Conservation (phyloP, 1,284 basidiomycete genomes). For the Sporisorium sorghi region DNA sequence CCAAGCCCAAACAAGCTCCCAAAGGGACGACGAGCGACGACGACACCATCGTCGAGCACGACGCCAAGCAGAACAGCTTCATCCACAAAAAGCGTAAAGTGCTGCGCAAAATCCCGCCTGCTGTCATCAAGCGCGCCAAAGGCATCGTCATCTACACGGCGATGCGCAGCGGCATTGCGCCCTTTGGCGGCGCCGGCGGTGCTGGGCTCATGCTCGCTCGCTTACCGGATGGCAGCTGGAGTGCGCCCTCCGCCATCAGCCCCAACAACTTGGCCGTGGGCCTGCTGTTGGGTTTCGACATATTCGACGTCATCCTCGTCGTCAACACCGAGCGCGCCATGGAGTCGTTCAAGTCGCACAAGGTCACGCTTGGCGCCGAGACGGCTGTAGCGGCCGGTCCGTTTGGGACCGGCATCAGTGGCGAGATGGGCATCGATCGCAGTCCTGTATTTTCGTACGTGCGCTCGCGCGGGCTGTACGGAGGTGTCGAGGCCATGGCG, state of each 20-base stretch:
- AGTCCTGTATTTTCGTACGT: slow-evolving; percentile 67
- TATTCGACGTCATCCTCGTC: slow-evolving; percentile 68
- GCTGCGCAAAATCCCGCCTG: slow-evolving; percentile 73
- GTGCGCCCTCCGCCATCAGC: slow-evolving; percentile 72
- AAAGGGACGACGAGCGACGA: slow-evolving; percentile 15
- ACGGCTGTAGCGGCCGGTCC: slow-evolving; percentile 73
- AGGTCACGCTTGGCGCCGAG: slow-evolving; percentile 73
- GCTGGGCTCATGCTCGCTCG: slow-evolving; percentile 69
- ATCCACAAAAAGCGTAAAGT: slow-evolving; percentile 70
- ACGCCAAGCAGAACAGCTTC: slow-evolving; percentile 50
- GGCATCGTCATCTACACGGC: slow-evolving; percentile 72
- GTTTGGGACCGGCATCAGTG: slow-evolving; percentile 72
- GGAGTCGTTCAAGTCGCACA: slow-evolving; percentile 72
- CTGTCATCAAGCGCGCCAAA: slow-evolving; percentile 71
- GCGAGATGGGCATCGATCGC: slow-evolving; percentile 71
- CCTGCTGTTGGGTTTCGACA: slow-evolving; percentile 62
- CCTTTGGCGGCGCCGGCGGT: slow-evolving; percentile 73
- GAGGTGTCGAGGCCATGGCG: slow-evolving; percentile 65
- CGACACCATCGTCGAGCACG: slow-evolving; percentile 32
- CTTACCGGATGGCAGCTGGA: slow-evolving; percentile 70
- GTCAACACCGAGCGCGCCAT: slow-evolving; percentile 72
- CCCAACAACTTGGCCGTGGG: slow-evolving; percentile 72
- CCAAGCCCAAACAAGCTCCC: slow-evolving; percentile 25
- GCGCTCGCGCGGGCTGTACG: slow-evolving; percentile 67
- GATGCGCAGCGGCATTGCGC: slow-evolving; percentile 72